A percentile compares a stretch with the other conserved stretches of the same genome.
phyloP scores from a whole-genome alignment of 148 eudicot genomes.

The Silene uniflora region DNA sequence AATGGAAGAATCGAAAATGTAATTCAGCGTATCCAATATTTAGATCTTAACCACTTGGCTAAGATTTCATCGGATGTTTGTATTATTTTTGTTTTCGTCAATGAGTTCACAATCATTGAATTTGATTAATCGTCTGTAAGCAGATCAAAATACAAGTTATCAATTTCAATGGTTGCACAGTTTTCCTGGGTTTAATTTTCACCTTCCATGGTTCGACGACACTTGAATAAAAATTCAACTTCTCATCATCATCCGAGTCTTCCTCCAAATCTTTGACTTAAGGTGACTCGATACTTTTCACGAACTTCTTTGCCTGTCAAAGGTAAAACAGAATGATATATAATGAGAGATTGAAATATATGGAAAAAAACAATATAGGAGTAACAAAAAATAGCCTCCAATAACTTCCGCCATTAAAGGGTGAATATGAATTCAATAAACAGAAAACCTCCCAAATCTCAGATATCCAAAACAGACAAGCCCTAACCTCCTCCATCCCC shows the following conservation, averaged over 20 bases:
- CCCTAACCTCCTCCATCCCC: not conserved
- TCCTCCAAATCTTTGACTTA: constrained; percentile 20
- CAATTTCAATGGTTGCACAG: not conserved
- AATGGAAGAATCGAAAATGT: no score
- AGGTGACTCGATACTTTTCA: constrained; percentile 54
- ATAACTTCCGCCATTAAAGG: no score
- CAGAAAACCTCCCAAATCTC: not conserved
- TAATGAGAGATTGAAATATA: not conserved
- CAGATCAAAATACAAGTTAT: not conserved
- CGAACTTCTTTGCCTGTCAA: constrained; percentile 74
- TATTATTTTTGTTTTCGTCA: not conserved
- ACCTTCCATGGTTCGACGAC: not conserved
- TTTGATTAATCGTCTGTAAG: not conserved
- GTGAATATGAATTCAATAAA: no score
- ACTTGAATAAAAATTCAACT: not conserved
- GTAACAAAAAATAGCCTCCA: no score
- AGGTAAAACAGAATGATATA: constrained; percentile 10
- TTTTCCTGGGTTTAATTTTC: not conserved
- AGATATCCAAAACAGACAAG: not conserved
- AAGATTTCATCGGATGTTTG: not conserved
- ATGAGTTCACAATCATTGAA: not conserved
- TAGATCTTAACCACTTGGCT: not conserved
- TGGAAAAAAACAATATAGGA: not conserved
- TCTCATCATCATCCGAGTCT: not conserved
- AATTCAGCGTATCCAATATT: no score